These are phyloP conservation scores for Ceratocystis papillata DNA, from an alignment of 2,329 filamentous ascomycete species.

Conservation along the genomic window DNA sequence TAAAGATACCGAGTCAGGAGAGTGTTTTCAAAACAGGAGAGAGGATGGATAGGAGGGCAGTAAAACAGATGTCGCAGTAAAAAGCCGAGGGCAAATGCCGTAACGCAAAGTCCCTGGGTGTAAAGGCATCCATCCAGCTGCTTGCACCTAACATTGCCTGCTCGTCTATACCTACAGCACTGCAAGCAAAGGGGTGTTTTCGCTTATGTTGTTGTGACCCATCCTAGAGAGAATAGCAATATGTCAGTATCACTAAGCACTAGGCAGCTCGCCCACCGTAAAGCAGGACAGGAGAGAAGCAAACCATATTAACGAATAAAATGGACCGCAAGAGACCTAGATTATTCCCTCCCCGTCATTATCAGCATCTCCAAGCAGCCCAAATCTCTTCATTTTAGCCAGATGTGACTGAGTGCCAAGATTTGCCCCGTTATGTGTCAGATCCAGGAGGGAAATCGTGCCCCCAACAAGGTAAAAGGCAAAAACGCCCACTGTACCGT, in stretches of 20 bases:
- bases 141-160: too few species aligned
- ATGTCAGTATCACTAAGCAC: too few species aligned
- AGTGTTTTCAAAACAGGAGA: background rate
- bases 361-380: background rate
- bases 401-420: background rate
- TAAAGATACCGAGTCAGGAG: background rate
- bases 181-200: too few species aligned
- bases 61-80: background rate
- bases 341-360: too few species aligned
- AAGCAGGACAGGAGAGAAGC: too few species aligned
- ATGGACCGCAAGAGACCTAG: too few species aligned
- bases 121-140: too few species aligned
- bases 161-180: too few species aligned
- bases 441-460: background rate
- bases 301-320: too few species aligned
- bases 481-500: background rate
- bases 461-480: background rate
- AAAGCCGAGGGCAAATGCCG: background rate
- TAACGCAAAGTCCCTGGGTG: background rate
- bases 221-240: too few species aligned
- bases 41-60: background rate
- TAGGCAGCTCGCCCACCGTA: too few species aligned
- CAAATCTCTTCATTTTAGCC: background rate
- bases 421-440: background rate
- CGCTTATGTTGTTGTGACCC: too few species aligned